Base-by-base conservation (phyloP, 2,329 filamentous ascomycete species). In the Hypoxylon sp. region DNA sequence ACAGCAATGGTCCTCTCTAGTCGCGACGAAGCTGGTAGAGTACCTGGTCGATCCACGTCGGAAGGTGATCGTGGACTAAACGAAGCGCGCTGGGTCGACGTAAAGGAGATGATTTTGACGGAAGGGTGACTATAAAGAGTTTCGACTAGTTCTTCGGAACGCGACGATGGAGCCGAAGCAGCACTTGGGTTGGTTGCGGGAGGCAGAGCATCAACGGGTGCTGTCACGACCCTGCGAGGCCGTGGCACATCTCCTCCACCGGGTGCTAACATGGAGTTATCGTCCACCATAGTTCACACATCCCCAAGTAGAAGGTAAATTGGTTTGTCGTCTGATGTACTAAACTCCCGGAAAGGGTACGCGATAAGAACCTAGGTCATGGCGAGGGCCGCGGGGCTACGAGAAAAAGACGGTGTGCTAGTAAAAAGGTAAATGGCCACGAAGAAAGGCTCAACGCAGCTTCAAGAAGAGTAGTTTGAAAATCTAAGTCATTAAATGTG, bases 61-160 rank as follows among this genome's bases (percentile, higher is more conserved):
- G 30, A 74, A 73, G 56, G 77, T 76, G 59, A 75, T 75, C 23
- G 79, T 21, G 80, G 21, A 81, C 81, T 17, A 78, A 74, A 48
- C 17, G 72, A 72, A 23, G 55, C 65, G 28, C 68, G 68, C 32
- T 72, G 74, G 51, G 65, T 75, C 11, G 77, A 73, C n/a, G 74
- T 83, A 71, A 88, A 88, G 13, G 86, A 80, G 45, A 87, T 81
- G 68, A 97, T 92, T 75, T 90, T 93, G 64, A 90, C 90, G 46
- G 87, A 88, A 0, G 90, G 87, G 74, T 94, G 91, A 63, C 87
- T 89, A 77, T 92, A 96, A 4, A 97, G 85, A 1, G 89, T 92
- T 77, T 93, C 91, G 72, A 92, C 84, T 5, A 81, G 72, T 9
- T 79, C 78, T 50, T 78, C 77, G 43, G 72, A 59, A 14, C 60